phyloP scores from a whole-genome alignment of 2,329 filamentous ascomycete genomes.

The Metarhizium sp. region DNA sequence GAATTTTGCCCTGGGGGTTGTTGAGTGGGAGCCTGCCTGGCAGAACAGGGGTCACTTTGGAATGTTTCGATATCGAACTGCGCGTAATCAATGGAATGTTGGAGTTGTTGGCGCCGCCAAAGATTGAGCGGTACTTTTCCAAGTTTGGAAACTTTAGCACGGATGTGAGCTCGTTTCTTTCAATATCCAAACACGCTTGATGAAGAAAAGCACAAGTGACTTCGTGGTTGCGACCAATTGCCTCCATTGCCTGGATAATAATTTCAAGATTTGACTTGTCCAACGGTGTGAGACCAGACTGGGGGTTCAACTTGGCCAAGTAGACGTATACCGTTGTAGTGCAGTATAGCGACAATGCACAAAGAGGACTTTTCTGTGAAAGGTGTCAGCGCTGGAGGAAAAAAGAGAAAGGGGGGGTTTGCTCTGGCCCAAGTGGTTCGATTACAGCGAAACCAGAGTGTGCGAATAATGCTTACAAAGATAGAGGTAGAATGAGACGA shows the following conservation, averaged over 20 bases:
- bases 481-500: slow-evolving; percentile 60
- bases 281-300: slow-evolving; percentile 44
- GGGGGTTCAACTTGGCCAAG: slow-evolving; percentile 58
- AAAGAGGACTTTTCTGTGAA: slow-evolving; percentile 24
- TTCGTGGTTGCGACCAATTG: slow-evolving; percentile 61
- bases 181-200: slow-evolving; percentile 75
- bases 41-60: slow-evolving; percentile 29
- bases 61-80: slow-evolving; percentile 32
- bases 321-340: slow-evolving; percentile 78
- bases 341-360: slow-evolving; percentile 74
- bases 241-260: slow-evolving; percentile 68
- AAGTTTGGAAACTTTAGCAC: slow-evolving; percentile 27
- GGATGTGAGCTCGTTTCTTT: slow-evolving; percentile 35
- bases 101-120: slow-evolving; percentile 16
- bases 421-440: no score
- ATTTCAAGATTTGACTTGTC: slow-evolving; percentile 55
- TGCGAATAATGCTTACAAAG: slow-evolving; percentile 42
- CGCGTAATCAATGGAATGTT: slow-evolving; percentile 41
- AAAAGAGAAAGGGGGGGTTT: background rate
- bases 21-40: slow-evolving; percentile 34
- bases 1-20: slow-evolving; percentile 10
- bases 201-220: slow-evolving; percentile 79
- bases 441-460: no score
- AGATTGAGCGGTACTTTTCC: slow-evolving; percentile 20
- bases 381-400: background rate